Conservation (phyloP, 139 green algal species). For the Eudorina sp. region DNA sequence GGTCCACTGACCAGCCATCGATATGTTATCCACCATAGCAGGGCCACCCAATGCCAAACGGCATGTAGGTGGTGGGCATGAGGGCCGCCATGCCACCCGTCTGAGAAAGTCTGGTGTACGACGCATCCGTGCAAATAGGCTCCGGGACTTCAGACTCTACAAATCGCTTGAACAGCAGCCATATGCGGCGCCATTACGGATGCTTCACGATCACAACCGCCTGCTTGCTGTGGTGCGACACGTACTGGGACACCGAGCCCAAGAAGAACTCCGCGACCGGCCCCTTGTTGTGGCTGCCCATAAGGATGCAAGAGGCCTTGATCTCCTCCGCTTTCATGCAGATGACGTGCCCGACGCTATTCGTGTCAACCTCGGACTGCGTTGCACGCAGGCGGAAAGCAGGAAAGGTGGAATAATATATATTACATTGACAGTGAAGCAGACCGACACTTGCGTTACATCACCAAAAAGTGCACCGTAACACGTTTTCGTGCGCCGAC, state of each 20-base stretch:
- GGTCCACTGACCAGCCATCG: background rate
- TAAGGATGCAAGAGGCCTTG: constrained; percentile 63
- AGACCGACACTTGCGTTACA: no score
- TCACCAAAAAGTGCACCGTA: no score
- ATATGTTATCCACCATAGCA: background rate
- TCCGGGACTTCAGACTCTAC: background rate
- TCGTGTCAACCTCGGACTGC: constrained; percentile 68
- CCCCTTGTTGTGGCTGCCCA: constrained; percentile 70
- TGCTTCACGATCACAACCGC: constrained; percentile 57
- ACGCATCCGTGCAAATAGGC: background rate
- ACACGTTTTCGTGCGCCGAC: no score
- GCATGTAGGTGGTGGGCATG: background rate
- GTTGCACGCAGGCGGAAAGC: background rate
- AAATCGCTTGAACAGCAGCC: background rate
- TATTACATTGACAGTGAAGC: no score
- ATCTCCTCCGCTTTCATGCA: constrained; percentile 79
- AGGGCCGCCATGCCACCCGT: no score
- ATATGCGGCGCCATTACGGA: background rate
- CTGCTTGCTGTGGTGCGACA: constrained; percentile 53
- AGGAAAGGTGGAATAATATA: background rate
- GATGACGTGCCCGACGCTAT: constrained; percentile 77
- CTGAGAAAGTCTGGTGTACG: no score
- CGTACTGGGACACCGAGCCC: constrained; percentile 69
- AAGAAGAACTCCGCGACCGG: constrained; percentile 75
- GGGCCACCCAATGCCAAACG: background rate